Evolutionary conservation across 169 alveolate genomes (phyloP).

Genomic region (Perkinsus olseni): DNA sequence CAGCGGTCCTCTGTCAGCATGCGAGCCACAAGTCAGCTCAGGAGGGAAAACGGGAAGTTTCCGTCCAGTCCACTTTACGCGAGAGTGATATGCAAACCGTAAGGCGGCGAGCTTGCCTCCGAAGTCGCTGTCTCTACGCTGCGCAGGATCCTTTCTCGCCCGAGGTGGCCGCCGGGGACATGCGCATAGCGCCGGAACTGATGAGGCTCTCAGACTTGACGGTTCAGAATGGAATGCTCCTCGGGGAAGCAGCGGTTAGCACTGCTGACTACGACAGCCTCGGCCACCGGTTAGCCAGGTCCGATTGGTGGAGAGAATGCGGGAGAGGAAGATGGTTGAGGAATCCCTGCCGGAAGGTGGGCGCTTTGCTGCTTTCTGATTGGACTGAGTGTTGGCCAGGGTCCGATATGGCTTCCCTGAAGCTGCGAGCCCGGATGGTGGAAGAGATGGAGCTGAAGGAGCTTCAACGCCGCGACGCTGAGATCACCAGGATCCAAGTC

Average conservation of each 20-base stretch:
- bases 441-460: neutral
- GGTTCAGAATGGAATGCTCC: neutral
- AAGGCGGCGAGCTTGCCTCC: neutral
- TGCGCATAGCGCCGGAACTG: neutral
- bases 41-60: neutral
- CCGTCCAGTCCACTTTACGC: neutral
- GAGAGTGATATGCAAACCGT: neutral
- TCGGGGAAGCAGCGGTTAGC: neutral
- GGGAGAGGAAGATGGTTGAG: neutral
- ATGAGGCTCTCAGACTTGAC: neutral
- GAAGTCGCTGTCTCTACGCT: neutral
- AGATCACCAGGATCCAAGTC: neutral
- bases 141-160: constrained; percentile 1
- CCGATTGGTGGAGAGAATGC: neutral
- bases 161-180: neutral
- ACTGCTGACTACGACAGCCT: neutral
- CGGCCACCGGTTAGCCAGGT: neutral
- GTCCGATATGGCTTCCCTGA: neutral
- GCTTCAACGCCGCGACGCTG: neutral
- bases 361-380: neutral
- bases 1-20: neutral
- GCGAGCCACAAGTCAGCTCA: neutral
- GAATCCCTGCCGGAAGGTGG: neutral
- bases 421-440: neutral
- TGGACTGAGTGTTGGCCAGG: neutral